phyloP scores from a whole-genome alignment of 768 basidiomycete species.

The Suillus paluster region DNA sequence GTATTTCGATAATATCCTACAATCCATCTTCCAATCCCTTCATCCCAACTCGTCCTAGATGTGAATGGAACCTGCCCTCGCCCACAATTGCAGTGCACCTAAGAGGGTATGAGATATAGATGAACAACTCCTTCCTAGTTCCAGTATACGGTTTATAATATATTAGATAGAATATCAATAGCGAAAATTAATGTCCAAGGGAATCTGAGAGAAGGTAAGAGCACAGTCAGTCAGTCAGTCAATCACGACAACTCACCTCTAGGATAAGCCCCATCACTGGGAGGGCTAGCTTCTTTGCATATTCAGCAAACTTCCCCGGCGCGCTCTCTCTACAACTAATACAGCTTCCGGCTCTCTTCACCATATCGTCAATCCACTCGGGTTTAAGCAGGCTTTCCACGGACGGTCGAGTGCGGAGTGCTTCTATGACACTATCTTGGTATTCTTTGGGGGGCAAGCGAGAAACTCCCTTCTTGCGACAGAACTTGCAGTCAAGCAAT shows the following conservation, averaged over 20 bases:
- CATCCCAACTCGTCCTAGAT: background rate
- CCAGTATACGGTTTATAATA: background rate
- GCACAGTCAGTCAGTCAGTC: background rate
- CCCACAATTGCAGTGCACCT: background rate
- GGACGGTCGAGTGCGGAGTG: slow-evolving; percentile 35
- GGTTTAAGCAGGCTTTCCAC: slow-evolving; percentile 32
- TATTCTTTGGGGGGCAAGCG: slow-evolving; percentile 35
- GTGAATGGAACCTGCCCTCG: too few species aligned
- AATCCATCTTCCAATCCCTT: background rate
- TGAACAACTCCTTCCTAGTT: background rate
- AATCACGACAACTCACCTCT: slow-evolving; percentile 24
- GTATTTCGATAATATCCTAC: background rate
- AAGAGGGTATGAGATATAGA: background rate
- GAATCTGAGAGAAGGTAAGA: slow-evolving; percentile 1
- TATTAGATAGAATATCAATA: background rate
- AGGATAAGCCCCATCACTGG: slow-evolving; percentile 34
- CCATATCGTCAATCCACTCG: slow-evolving; percentile 37
- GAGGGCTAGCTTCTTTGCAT: slow-evolving; percentile 29
- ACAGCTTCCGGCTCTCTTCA: slow-evolving; percentile 36
- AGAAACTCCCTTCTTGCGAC: slow-evolving; percentile 39
- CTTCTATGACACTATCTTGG: slow-evolving; percentile 39
- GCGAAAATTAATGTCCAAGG: slow-evolving; percentile 7
- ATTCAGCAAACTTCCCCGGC: slow-evolving; percentile 34
- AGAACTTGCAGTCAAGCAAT: slow-evolving; percentile 37
- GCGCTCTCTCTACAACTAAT: slow-evolving; percentile 32